A percentile compares a stretch with the other conserved stretches of the same genome.
Evolutionary conservation across 768 basidiomycete genomes (phyloP).

Genomic region (Leccinum fibrillosum): DNA sequence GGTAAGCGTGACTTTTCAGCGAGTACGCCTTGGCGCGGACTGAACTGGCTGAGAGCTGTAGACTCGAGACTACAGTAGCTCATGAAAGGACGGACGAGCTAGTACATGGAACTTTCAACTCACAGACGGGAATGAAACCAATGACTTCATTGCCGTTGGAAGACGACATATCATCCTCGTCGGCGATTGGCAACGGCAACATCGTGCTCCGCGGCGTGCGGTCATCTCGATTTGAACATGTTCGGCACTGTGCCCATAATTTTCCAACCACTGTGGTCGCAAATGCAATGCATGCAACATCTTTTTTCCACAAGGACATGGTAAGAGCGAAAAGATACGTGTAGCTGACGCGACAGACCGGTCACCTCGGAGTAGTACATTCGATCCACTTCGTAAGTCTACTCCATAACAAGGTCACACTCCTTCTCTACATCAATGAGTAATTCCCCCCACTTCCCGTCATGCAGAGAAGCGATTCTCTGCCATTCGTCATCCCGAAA

Average conservation of each 20-base stretch:
- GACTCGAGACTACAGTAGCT: background rate
- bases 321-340: conserved; percentile 15
- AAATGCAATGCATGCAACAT: background rate
- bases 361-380: background rate
- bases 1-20: conserved; percentile 52
- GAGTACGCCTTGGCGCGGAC: conserved; percentile 51
- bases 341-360: too few species aligned
- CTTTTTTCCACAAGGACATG: background rate
- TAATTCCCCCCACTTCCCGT: conserved; percentile 24
- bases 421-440: conserved; percentile 26
- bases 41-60: conserved; percentile 25
- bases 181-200: too few species aligned
- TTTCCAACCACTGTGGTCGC: conserved; percentile 53
- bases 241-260: conserved; percentile 44
- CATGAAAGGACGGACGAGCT: too few species aligned
- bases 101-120: too few species aligned
- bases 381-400: background rate
- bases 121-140: too few species aligned
- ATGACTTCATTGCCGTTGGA: too few species aligned
- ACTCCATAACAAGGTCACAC: conserved; percentile 14
- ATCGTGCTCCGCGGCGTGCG: conserved; percentile 46
- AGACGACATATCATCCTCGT: too few species aligned
- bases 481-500: conserved; percentile 25
- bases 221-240: conserved; percentile 40
- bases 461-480: conserved; percentile 22